phyloP scores from a whole-genome alignment of 1,284 basidiomycete species.

The Coriolopsis trogii region DNA sequence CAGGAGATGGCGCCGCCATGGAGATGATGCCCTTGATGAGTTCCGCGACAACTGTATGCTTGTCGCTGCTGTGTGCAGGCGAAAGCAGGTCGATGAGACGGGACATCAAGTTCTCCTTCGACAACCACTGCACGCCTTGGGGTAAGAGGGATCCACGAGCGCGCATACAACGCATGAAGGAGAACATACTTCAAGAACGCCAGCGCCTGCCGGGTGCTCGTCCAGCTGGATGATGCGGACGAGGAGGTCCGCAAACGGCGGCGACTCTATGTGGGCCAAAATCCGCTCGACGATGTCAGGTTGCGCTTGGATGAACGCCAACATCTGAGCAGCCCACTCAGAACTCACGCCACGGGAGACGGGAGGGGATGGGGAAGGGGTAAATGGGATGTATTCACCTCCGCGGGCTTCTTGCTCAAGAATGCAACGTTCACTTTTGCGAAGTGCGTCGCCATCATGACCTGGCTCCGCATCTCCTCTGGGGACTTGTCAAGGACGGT shows the following conservation, averaged over 20 bases:
- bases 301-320: constrained; percentile 87
- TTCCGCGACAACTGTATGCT: constrained; percentile 89
- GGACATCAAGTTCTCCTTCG: constrained; percentile 82
- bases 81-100: constrained; percentile 85
- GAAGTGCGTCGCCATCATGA: constrained; percentile 81
- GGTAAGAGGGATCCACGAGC: constrained; percentile 37
- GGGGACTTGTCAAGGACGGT: constrained; percentile 79
- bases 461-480: constrained; percentile 78
- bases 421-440: constrained; percentile 90
- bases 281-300: constrained; percentile 85
- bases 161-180: constrained; percentile 32
- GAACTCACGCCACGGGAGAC: constrained; percentile 32
- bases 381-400: constrained; percentile 61
- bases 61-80: constrained; percentile 75
- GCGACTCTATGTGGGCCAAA: constrained; percentile 85
- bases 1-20: constrained; percentile 89
- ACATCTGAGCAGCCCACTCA: constrained; percentile 67
- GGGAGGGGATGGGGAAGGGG: constrained; percentile 23
- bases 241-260: constrained; percentile 91
- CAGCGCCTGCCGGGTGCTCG: constrained; percentile 80
- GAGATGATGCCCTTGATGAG: constrained; percentile 95
- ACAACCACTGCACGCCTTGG: constrained; percentile 74
- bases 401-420: constrained; percentile 85
- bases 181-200: constrained; percentile 82
- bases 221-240: constrained; percentile 93